Evolutionary conservation across 2,329 filamentous ascomycete genomes (phyloP), one percentile per base, ranked within the genome.

Genomic region (Phialophora macrospora): DNA sequence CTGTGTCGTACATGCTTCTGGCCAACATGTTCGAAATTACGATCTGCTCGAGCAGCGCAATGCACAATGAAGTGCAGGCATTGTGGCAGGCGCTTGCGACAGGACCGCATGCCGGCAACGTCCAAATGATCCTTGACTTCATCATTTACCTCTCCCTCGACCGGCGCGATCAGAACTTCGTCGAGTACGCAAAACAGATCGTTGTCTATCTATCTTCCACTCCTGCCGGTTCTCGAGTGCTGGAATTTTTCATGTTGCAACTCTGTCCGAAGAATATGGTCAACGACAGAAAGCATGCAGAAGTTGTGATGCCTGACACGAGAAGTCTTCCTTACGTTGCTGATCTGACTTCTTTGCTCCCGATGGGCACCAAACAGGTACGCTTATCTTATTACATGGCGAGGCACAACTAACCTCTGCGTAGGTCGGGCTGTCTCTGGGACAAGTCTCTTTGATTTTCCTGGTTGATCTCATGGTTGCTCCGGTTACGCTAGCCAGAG

Each of bases 241-340:
- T 99, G 11, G 95, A 99, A 70, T 97, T 97, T 72, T 83, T 99
- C 62, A 81, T 98, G 30, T 84, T 96, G 78, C 93, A 97, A 70
- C 93, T 99, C 68, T 91, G 88, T 0, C 94, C 96, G 0, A 96
- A 95, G 76, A 91, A 93, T n/a, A 98, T 99, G 94, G 93, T 97
- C 9, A 92, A 93, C 9, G 90, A 91, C 71, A 91, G 96, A 74
- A 96, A 94, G 77, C 84, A 87, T 67, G 87, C 90, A 55, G 84
- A 87, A 1, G 80, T 88, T 17, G 86, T 87, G 9, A 84, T 89
- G 7, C 91, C 77, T 2, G 73, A 77, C 26, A 79, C 92, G 1
- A 84, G 83, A 65, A 85, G 85, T 59, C 81, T 98, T 41, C 95
- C 95, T 0, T 98, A 99, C 75, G 90, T 96, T 72, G 94, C 94